Base-by-base conservation (phyloP, 306 rosid species). In the Spatholobus suberectus region DNA sequence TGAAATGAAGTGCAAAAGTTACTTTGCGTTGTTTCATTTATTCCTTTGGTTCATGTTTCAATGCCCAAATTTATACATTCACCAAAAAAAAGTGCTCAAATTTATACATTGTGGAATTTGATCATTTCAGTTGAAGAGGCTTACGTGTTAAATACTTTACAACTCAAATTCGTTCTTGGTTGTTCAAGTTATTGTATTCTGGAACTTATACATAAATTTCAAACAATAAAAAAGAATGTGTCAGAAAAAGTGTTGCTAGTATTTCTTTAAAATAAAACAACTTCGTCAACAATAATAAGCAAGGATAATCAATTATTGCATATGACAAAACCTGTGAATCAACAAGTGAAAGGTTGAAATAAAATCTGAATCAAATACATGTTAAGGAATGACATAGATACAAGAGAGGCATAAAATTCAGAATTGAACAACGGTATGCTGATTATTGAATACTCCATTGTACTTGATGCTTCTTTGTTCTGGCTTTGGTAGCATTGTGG, bases 291-390 rank as follows among this genome's bases (percentile, higher is more conserved):
- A 2, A 55, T 38, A 73, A 52, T 6, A 74, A 41, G 21, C 54
- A 21, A 49, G 46, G 32, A n/a, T 12, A n/a, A 78, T 54, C 34
- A 66, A 32, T 29, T 49, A 14, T 47, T 24, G n/a, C 47, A 73
- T 17, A 21, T 29, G 46, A 65, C 47, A 81, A 26, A 73, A 46
- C 49, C 23, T 59, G 26, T 46, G 32, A 83, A 79, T 43, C 43
- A 38, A 82, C 4, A 71, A 55, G 51, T 8, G n/a, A 69, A 37
- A 26, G n/a, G 58, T 26, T 79, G 76, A 37, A 66, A 3, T n/a
- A 81, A 41, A 62, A 34, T 46, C 43, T 55, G 20, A 82, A 82
- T 37, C 35, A 38, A 82, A 75, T 66, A 73, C 70, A 47, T 21
- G 35, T 3, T 26, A 62, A 85, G 52, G 57, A 32, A 46, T 29